These are phyloP conservation scores for Phytopythium chamaehyphon DNA, from an alignment of 352 stramenopile genomes.

Conservation along the genomic window DNA sequence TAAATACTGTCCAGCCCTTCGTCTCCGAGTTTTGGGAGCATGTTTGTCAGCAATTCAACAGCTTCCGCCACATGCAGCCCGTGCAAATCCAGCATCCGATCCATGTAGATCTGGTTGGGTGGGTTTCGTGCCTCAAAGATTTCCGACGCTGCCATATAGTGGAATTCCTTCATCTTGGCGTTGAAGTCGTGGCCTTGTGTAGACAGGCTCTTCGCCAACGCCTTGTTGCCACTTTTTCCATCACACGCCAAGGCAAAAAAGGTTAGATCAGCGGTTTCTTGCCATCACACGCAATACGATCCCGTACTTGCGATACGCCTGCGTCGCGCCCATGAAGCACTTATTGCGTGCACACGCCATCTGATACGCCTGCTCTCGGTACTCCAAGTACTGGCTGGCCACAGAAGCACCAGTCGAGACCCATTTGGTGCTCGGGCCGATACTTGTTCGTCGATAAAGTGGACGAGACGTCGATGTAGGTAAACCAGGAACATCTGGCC, in stretches of 20 bases:
- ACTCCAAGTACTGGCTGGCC: constrained; percentile 63
- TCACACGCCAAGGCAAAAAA: constrained; percentile 5
- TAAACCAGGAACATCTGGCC: constrained; percentile 1
- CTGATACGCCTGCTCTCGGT: constrained; percentile 77
- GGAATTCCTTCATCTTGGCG: constrained; percentile 78
- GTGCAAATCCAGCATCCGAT: constrained; percentile 80
- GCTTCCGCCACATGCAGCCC: constrained; percentile 77
- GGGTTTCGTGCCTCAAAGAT: constrained; percentile 84
- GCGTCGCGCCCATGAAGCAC: constrained; percentile 85
- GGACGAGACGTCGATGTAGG: constrained; percentile 21
- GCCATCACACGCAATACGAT: not conserved
- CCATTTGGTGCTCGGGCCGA: constrained; percentile 41
- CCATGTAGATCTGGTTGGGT: constrained; percentile 66
- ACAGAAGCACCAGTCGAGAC: constrained; percentile 58
- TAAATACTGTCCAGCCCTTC: constrained; percentile 75
- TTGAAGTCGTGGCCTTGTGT: constrained; percentile 80
- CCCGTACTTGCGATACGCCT: constrained; percentile 70
- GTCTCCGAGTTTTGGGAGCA: constrained; percentile 66
- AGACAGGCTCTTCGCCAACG: constrained; percentile 66
- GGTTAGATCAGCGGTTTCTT: constrained; percentile 1
- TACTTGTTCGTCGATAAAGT: constrained; percentile 55
- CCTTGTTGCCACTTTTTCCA: constrained; percentile 57
- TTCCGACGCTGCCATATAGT: constrained; percentile 65
- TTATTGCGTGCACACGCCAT: constrained; percentile 80
- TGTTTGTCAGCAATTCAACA: constrained; percentile 68